A percentile compares a stretch with the other conserved stretches of the same genome.
Evolutionary conservation across 495 filamentous ascomycete species (phyloP).

Genomic region (Aspergillus egyptiacus): DNA sequence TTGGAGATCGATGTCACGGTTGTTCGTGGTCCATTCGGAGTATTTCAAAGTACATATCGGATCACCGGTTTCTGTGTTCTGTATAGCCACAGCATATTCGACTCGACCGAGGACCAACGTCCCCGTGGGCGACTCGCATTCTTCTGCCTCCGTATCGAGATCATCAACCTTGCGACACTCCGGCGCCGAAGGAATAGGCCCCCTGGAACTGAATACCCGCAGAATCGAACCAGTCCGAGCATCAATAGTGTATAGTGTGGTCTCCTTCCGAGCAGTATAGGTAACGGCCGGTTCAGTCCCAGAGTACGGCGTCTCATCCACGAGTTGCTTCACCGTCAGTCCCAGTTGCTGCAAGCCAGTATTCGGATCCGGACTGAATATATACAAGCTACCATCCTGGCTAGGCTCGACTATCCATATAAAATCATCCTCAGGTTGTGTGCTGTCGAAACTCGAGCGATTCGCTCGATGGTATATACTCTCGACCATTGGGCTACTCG

Average conservation of each 20-base stretch:
- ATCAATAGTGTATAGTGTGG: slow-evolving; percentile 73
- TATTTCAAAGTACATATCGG: slow-evolving; percentile 86
- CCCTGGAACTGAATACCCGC: slow-evolving; percentile 56
- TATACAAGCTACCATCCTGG: slow-evolving; percentile 80
- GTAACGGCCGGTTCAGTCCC: slow-evolving; percentile 64
- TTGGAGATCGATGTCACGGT: slow-evolving; percentile 79
- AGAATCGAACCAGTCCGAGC: slow-evolving; percentile 72
- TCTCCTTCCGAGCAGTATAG: slow-evolving; percentile 78
- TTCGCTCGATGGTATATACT: slow-evolving; percentile 77
- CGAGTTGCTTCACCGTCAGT: slow-evolving; percentile 74
- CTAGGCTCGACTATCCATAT: slow-evolving; percentile 97
- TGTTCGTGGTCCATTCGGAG: slow-evolving; percentile 93
- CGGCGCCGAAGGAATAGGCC: slow-evolving; percentile 43
- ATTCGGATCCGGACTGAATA: slow-evolving; percentile 63
- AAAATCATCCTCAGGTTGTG: slow-evolving; percentile 67
- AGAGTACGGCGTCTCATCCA: slow-evolving; percentile 61
- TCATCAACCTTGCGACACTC: slow-evolving; percentile 52
- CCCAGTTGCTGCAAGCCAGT: slow-evolving; percentile 58
- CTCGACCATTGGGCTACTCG: slow-evolving; percentile 79
- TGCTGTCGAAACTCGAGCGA: slow-evolving; percentile 51
- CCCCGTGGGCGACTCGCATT: slow-evolving; percentile 64
- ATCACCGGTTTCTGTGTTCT: slow-evolving; percentile 66
- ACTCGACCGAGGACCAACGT: slow-evolving; percentile 75
- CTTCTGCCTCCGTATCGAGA: slow-evolving; percentile 57
- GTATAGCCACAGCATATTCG: slow-evolving; percentile 83